Evolutionary conservation across 495 filamentous ascomycete species (phyloP).

Genomic region (Rostrohypoxylon terebratum): DNA sequence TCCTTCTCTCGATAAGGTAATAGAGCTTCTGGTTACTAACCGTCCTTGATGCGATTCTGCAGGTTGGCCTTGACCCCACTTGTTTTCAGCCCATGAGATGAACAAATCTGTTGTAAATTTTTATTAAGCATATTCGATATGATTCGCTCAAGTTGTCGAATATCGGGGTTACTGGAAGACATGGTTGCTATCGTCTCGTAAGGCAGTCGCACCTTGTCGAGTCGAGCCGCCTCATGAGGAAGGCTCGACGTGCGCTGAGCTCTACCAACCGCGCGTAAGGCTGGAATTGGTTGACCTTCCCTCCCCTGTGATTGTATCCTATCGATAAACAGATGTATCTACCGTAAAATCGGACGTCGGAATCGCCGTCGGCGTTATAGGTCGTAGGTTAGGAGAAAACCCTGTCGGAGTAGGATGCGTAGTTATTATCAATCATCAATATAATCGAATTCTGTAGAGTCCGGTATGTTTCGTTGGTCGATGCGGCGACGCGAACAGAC

Average conservation of each 20-base stretch:
- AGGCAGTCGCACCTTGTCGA: constrained; percentile 27
- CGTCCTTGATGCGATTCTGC: constrained; percentile 77
- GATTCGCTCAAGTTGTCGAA: constrained; percentile 52
- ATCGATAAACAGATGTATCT: constrained; percentile 1
- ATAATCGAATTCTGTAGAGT: not conserved
- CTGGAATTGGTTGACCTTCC: not conserved
- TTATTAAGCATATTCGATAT: constrained; percentile 67
- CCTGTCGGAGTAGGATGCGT: not conserved
- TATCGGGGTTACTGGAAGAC: constrained; percentile 60
- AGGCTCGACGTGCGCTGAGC: constrained; percentile 22
- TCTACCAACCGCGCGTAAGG: constrained; percentile 1
- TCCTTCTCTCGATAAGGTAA: not conserved
- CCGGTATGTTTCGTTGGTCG: not conserved
- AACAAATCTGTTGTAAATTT: constrained; percentile 79
- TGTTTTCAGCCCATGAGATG: constrained; percentile 73
- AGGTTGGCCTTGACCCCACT: constrained; percentile 85
- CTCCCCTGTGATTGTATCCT: not conserved
- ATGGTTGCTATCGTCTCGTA: constrained; percentile 39
- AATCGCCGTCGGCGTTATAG: not conserved
- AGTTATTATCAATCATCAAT: not conserved
- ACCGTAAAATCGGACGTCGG: not conserved
- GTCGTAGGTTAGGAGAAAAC: not conserved
- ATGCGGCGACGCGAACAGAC: not conserved
- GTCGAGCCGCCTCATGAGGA: constrained; percentile 36
- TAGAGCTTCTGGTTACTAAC: constrained; percentile 64